A percentile compares a stretch with the other conserved stretches of the same genome.
These are phyloP conservation scores for Coemansia sp. DNA, from an alignment of 192 early-diverging fungal species.

Conservation along the genomic window DNA sequence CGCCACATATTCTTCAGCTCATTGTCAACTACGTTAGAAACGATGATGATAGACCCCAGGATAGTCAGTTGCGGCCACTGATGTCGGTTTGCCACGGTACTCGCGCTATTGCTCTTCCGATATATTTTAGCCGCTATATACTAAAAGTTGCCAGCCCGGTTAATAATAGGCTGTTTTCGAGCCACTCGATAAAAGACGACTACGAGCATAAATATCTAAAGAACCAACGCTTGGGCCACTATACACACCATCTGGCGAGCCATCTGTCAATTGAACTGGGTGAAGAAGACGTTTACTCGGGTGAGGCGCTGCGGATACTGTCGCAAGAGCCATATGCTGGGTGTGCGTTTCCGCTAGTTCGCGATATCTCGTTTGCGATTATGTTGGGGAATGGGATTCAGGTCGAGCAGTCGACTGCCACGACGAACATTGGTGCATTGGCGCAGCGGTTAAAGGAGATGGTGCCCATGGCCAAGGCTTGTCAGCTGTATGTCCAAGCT, in stretches of 20 bases:
- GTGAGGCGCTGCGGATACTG: neutral
- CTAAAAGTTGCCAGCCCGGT: neutral
- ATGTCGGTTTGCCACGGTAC: neutral
- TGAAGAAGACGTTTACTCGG: neutral
- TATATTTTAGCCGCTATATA: neutral
- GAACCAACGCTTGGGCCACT: neutral
- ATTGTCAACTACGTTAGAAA: neutral
- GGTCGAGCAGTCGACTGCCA: neutral
- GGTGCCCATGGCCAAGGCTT: neutral
- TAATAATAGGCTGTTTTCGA: too few relatives aligned
- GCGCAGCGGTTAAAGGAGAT: neutral
- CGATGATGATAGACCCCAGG: too few relatives aligned
- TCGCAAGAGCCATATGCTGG: neutral
- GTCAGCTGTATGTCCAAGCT: neutral
- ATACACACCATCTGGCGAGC: neutral
- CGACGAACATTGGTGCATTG: neutral
- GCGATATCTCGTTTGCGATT: neutral
- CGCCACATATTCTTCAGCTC: neutral
- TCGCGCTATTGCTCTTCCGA: neutral
- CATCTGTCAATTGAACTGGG: neutral
- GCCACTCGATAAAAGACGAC: too few relatives aligned
- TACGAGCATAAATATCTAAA: too few relatives aligned
- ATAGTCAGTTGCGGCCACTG: neutral
- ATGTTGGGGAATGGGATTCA: neutral
- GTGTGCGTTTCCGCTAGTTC: neutral